phyloP scores from a whole-genome alignment of 805 yeast species.

The Yarrowia osloensis region DNA sequence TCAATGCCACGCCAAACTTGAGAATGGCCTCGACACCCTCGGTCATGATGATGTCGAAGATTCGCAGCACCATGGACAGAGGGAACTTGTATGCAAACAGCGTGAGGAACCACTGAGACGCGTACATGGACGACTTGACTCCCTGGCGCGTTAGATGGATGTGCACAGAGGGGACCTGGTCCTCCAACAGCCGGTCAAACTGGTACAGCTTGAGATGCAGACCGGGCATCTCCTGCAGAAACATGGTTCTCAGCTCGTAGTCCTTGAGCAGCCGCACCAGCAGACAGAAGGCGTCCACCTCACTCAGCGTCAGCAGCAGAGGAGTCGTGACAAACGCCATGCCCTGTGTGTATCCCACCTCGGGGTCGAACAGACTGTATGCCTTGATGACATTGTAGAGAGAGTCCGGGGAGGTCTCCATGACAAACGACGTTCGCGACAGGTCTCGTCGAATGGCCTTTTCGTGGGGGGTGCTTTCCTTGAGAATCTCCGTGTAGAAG shows the following conservation, averaged over 20 bases:
- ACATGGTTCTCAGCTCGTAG: slow-evolving; percentile 77
- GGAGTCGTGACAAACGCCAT: slow-evolving; percentile 95
- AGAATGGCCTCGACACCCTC: slow-evolving; percentile 89
- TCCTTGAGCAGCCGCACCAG: slow-evolving; percentile 80
- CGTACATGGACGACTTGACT: slow-evolving; percentile 90
- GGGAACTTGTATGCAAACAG: slow-evolving; percentile 95
- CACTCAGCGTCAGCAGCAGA: slow-evolving; percentile 72
- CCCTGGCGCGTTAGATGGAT: slow-evolving; percentile 84
- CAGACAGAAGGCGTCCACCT: slow-evolving; percentile 81
- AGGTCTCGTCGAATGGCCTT: slow-evolving; percentile 79
- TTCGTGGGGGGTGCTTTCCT: slow-evolving; percentile 63
- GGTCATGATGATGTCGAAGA: slow-evolving; percentile 82
- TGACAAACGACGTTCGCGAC: slow-evolving; percentile 79
- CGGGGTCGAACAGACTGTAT: slow-evolving; percentile 82
- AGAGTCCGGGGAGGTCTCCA: slow-evolving; percentile 56
- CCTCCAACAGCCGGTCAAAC: slow-evolving; percentile 85
- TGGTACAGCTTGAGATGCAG: slow-evolving; percentile 81
- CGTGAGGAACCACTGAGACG: slow-evolving; percentile 96
- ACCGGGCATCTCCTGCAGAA: slow-evolving; percentile 91
- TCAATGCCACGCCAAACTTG: slow-evolving; percentile 78
- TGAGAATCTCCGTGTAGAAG: slow-evolving; percentile 52
- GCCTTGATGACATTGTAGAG: slow-evolving; percentile 77
- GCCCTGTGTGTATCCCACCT: slow-evolving; percentile 97
- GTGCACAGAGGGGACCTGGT: slow-evolving; percentile 66
- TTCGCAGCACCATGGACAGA: slow-evolving; percentile 78